Percentiles rank a stretch among this genome's conserved stretches.
Conservation (phyloP, 257 asterid genomes). For the Solanum chiquidenum region DNA sequence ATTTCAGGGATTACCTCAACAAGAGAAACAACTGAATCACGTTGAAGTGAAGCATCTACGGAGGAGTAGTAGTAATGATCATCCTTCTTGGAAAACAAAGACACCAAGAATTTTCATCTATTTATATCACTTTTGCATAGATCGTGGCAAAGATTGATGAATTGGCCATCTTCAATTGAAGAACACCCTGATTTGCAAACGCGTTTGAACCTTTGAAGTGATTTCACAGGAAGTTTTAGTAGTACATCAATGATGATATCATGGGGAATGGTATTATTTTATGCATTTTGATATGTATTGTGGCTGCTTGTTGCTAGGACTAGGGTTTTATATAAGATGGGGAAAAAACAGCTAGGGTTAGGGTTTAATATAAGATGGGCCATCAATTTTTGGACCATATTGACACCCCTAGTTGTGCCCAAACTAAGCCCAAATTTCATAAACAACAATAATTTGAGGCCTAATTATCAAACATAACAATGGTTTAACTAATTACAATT, state of each 20-base stretch:
- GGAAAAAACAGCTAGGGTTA: background rate
- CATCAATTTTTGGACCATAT: background rate
- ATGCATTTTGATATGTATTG: background rate
- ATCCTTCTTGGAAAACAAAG: too few species aligned
- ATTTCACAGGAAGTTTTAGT: background rate
- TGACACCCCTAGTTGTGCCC: background rate
- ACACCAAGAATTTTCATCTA: too few species aligned
- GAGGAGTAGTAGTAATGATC: too few species aligned
- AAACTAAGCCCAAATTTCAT: background rate
- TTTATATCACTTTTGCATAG: too few species aligned
- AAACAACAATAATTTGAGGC: background rate
- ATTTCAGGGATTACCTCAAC: too few species aligned
- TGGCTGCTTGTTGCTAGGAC: background rate
- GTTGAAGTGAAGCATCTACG: too few species aligned
- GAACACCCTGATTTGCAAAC: background rate
- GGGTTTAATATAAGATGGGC: background rate
- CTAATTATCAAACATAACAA: background rate
- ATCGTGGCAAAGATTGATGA: too few species aligned
- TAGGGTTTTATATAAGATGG: background rate
- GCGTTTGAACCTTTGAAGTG: background rate
- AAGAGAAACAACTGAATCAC: too few species aligned
- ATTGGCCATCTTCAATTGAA: too few species aligned
- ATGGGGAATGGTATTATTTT: background rate
- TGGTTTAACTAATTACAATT: background rate
- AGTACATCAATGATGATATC: background rate